These are phyloP conservation scores for Sphaerulina musiva DNA, from an alignment of 2,329 filamentous ascomycete species.

Conservation along the genomic window DNA sequence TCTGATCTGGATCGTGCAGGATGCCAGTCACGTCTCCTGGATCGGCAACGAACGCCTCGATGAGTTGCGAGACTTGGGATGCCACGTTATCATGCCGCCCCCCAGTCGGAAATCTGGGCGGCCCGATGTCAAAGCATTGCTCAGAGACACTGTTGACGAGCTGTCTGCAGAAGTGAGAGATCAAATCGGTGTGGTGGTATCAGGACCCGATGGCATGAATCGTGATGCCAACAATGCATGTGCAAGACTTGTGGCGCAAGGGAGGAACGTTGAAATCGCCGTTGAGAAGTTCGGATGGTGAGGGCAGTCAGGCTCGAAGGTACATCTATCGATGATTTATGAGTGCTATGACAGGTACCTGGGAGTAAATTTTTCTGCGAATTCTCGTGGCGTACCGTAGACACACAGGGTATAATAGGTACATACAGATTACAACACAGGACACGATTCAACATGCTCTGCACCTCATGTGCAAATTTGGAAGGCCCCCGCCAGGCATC, in stretches of 20 bases:
- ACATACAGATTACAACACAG: too few species aligned
- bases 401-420: too few species aligned
- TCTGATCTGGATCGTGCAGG: slow-evolving; percentile 56
- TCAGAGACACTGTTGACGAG: slow-evolving; percentile 37
- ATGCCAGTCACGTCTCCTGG: slow-evolving; percentile 50
- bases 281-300: slow-evolving; percentile 66
- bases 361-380: too few species aligned
- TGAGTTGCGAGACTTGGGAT: slow-evolving; percentile 45
- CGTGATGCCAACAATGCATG: slow-evolving; percentile 54
- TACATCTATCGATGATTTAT: neutral
- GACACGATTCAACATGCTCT: too few species aligned
- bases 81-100: slow-evolving; percentile 49
- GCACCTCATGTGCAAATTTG: too few species aligned
- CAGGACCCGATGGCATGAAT: slow-evolving; percentile 58
- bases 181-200: slow-evolving; percentile 51
- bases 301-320: neutral
- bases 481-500: too few species aligned
- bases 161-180: slow-evolving; percentile 21
- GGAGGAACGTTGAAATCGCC: slow-evolving; percentile 47
- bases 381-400: too few species aligned
- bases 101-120: slow-evolving; percentile 50
- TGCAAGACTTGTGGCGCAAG: slow-evolving; percentile 44
- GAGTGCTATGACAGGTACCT: neutral
- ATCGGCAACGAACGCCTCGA: slow-evolving; percentile 45
- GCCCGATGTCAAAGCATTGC: slow-evolving; percentile 46